These are phyloP conservation scores for Rutidosis leptorrhynchoides DNA, from an alignment of 129 eudicot genomes.

Conservation along the genomic window DNA sequence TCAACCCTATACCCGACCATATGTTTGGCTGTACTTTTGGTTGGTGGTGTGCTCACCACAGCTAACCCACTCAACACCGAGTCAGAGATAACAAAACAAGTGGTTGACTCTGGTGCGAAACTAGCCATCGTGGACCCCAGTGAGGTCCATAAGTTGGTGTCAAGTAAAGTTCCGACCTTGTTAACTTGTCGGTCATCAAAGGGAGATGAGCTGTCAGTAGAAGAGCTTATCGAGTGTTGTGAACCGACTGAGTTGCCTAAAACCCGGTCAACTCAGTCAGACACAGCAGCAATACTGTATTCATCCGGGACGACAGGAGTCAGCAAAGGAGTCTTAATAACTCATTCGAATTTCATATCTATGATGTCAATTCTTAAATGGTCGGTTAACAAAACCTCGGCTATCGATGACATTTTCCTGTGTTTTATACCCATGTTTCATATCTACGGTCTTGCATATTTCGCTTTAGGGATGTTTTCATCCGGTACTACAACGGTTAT, in stretches of 20 bases:
- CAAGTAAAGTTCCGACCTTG: constrained; percentile 46
- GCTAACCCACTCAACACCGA: constrained; percentile 75
- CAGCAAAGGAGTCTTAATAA: constrained; percentile 64
- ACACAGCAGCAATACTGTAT: constrained; percentile 64
- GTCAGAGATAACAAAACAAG: constrained; percentile 62
- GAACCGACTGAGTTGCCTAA: constrained; percentile 46
- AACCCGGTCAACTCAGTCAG: constrained; percentile 45
- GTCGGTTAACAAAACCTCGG: constrained; percentile 40
- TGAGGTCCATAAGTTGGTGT: constrained; percentile 39
- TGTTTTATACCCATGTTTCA: constrained; percentile 81
- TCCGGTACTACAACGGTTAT: constrained; percentile 54
- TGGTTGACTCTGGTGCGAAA: constrained; percentile 60
- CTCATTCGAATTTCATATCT: constrained; percentile 61
- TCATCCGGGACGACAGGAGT: constrained; percentile 85
- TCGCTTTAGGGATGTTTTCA: constrained; percentile 55
- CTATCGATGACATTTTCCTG: constrained; percentile 52
- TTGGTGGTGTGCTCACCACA: constrained; percentile 65
- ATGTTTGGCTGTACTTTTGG: constrained; percentile 60
- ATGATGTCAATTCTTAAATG: constrained; percentile 47
- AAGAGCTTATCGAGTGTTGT: constrained; percentile 50
- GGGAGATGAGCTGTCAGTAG: constrained; percentile 42
- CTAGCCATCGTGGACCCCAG: constrained; percentile 54
- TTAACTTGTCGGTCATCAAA: constrained; percentile 38
- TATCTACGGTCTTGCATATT: constrained; percentile 69
- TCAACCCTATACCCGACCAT: constrained; percentile 57